Evolutionary conservation across 2,329 filamentous ascomycete species (phyloP), one percentile per base, ranked within the genome.

Genomic region (Didymella pomorum): DNA sequence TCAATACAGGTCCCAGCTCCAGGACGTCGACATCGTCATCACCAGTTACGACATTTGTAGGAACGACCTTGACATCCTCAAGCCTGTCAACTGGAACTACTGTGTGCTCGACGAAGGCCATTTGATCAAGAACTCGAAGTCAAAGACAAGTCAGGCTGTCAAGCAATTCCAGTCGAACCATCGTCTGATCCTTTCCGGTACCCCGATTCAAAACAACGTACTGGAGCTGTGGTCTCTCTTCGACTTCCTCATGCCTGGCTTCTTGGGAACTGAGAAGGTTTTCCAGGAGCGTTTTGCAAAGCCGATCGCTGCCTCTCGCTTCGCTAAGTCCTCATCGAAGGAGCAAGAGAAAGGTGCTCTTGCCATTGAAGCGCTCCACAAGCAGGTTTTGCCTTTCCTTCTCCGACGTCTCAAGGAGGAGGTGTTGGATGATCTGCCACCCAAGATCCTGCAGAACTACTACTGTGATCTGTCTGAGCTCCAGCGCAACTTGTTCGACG

Each of bases 361-460:
- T 25, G 95, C 95, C 0, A 97, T 99, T 56, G 95, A 99, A 78
- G 95, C 95, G n/a, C 82, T 99, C 21, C 95, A 99, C 80, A 99
- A 99, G 76, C 95, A 99, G 74, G 96, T 99, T 1, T 81, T 99
- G 31, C 95, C 95, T 1, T 99, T 99, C 88, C 83, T 99, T 61
- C 86, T 99, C 37, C 92, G 95, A 60, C 93, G 95, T 69, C 85
- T 99, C 68, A 99, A 99, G 79, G 95, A 99, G 79, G 95, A 99
- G 76, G 95, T 99, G 18, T 83, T 99, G 59, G 91, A 99, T 68
- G 95, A 99, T 71, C 82, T 99, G 9, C 95, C 95, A 2, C 95
- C 95, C 8, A 99, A 99, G 87, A 99, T 99, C 70, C 81, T 99
- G 50, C 95, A 99, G 76, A 99, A 99, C 78, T 99, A 99, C 81